Conservation (phyloP, 2,329 filamentous ascomycete genomes). For the Tolypocladium amazonense region DNA sequence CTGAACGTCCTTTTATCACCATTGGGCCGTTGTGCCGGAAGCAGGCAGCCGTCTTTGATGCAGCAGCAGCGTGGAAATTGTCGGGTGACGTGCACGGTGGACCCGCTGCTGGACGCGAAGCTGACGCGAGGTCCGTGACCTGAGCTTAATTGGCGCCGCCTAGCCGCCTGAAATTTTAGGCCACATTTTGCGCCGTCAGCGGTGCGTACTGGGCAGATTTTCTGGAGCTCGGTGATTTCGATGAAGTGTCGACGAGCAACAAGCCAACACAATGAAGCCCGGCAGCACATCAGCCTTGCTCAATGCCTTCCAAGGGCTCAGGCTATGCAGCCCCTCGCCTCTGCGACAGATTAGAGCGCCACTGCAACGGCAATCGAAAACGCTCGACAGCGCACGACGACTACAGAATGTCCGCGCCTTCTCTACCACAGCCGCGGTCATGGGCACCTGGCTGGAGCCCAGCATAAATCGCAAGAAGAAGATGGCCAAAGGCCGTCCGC, state of each 20-base stretch:
- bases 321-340: constrained; percentile 28
- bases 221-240: constrained; percentile 17
- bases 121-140: constrained; percentile 33
- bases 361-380: constrained; percentile 15
- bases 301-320: constrained; percentile 40
- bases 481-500: constrained; percentile 83
- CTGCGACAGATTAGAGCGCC: constrained; percentile 26
- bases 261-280: constrained; percentile 33
- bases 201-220: constrained; percentile 17
- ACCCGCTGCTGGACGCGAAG: constrained; percentile 26
- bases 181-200: constrained; percentile 4
- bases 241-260: constrained; percentile 6
- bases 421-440: constrained; percentile 51
- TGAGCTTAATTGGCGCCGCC: constrained; percentile 17
- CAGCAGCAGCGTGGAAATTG: constrained; percentile 16
- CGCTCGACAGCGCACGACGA: constrained; percentile 19
- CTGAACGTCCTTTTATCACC: constrained; percentile 10
- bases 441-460: constrained; percentile 74
- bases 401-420: constrained; percentile 52
- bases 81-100: constrained; percentile 22
- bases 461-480: constrained; percentile 65
- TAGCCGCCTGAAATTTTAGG: constrained; percentile 14
- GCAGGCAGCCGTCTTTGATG: constrained; percentile 1
- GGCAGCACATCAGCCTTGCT: constrained; percentile 32
- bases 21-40: constrained; percentile 12